These are phyloP conservation scores for Zygoascus flipseniorum DNA, from an alignment of 805 yeast species.

Conservation along the genomic window DNA sequence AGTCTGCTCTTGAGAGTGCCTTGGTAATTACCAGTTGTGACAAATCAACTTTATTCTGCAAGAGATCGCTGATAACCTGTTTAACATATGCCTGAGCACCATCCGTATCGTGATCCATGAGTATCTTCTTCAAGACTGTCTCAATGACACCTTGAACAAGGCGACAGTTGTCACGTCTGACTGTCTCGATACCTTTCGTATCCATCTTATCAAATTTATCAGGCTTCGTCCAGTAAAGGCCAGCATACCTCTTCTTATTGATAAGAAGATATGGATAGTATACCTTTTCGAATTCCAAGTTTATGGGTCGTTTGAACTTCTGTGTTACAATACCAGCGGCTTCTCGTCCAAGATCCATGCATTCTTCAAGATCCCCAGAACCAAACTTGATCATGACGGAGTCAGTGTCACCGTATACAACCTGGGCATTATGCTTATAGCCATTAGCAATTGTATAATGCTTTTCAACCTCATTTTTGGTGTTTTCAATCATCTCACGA, in stretches of 20 bases:
- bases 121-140: slow-evolving; percentile 71
- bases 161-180: slow-evolving; percentile 94
- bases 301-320: slow-evolving; percentile 75
- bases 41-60: slow-evolving; percentile 87
- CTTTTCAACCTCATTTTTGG: slow-evolving; percentile 78
- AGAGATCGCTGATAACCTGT: slow-evolving; percentile 75
- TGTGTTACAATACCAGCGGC: slow-evolving; percentile 85
- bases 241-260: slow-evolving; percentile 96
- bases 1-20: slow-evolving; percentile 80
- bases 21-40: slow-evolving; percentile 91
- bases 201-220: slow-evolving; percentile 95
- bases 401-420: slow-evolving; percentile 97
- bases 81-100: slow-evolving; percentile 83
- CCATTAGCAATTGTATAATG: slow-evolving; percentile 78
- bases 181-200: slow-evolving; percentile 97
- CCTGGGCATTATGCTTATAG: slow-evolving; percentile 73
- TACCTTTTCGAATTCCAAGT: slow-evolving; percentile 92
- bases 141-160: slow-evolving; percentile 92
- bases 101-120: slow-evolving; percentile 78
- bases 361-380: slow-evolving; percentile 60
- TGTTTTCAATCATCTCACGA: slow-evolving; percentile 90
- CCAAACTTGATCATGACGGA: slow-evolving; percentile 99
- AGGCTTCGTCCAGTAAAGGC: slow-evolving; percentile 89
- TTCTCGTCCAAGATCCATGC: slow-evolving; percentile 89
- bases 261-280: slow-evolving; percentile 90